phyloP scores from a whole-genome alignment of 2,329 filamentous ascomycete genomes.

The Paecilomyces sp. region DNA sequence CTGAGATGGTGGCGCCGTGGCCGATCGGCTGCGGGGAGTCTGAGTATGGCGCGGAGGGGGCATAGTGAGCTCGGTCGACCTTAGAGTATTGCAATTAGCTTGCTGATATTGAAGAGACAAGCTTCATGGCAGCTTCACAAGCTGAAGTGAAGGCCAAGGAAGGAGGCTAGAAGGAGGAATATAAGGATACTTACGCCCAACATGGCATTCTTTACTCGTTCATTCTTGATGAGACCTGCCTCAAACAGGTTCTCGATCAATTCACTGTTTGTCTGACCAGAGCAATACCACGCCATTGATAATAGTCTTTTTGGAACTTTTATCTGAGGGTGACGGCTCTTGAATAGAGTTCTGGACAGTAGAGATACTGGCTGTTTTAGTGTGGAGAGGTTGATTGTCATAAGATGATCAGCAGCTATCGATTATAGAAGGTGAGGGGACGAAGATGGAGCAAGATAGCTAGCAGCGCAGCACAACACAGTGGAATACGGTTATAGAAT shows the following conservation, averaged over 20 bases:
- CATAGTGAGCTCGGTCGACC: slow-evolving; percentile 86
- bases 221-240: slow-evolving; percentile 65
- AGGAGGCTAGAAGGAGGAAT: slow-evolving; percentile 1
- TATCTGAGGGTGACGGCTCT: not conserved
- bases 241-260: slow-evolving; percentile 71
- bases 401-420: not conserved
- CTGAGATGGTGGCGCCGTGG: slow-evolving; percentile 61
- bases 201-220: slow-evolving; percentile 72
- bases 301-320: slow-evolving; percentile 7
- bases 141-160: not conserved
- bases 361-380: not conserved
- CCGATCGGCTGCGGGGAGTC: slow-evolving; percentile 66
- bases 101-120: not conserved
- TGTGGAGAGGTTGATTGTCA: not conserved
- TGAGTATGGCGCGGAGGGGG: slow-evolving; percentile 63
- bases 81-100: slow-evolving; percentile 22
- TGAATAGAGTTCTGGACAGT: not conserved
- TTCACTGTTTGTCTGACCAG: slow-evolving; percentile 64
- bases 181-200: slow-evolving; percentile 47
- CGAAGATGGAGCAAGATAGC: not conserved
- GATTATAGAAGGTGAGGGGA: not conserved
- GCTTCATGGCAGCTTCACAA: not conserved
- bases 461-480: not conserved
- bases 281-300: slow-evolving; percentile 84
- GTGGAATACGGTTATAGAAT: not conserved